A percentile compares a stretch with the other conserved stretches of the same genome.
Evolutionary conservation across 768 basidiomycete genomes (phyloP).

Genomic region (Pisolithus orientalis): DNA sequence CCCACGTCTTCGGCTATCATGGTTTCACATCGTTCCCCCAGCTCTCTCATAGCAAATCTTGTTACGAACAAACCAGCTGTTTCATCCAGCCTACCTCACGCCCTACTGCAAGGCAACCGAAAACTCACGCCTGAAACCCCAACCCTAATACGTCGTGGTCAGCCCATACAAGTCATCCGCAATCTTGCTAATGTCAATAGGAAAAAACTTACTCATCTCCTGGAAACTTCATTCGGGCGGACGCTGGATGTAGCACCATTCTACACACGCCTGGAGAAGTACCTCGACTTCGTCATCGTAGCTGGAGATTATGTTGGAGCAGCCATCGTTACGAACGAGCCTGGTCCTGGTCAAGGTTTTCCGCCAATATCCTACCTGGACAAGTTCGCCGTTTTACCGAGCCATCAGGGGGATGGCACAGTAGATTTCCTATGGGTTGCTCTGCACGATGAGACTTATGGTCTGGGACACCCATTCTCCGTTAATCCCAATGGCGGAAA

Average conservation of each 20-base stretch:
- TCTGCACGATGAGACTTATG: slow-evolving; percentile 96
- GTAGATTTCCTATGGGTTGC: slow-evolving; percentile 99
- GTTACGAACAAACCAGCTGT: slow-evolving; percentile 98
- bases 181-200: slow-evolving; percentile 65
- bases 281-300: slow-evolving; percentile 87
- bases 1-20: slow-evolving; percentile 89
- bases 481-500: slow-evolving; percentile 94
- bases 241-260: slow-evolving; percentile 68
- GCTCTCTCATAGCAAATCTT: slow-evolving; percentile 91
- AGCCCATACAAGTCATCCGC: slow-evolving; percentile 80
- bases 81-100: slow-evolving; percentile 92
- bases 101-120: slow-evolving; percentile 80
- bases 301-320: slow-evolving; percentile 95
- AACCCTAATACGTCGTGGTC: slow-evolving; percentile 83
- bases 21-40: slow-evolving; percentile 95
- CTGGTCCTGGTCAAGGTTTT: slow-evolving; percentile 25
- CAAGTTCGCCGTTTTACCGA: slow-evolving; percentile 96
- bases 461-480: slow-evolving; percentile 87
- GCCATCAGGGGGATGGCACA: slow-evolving; percentile 95
- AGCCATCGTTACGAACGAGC: slow-evolving; percentile 80
- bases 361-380: slow-evolving; percentile 84
- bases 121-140: slow-evolving; percentile 88
- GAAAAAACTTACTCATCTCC: slow-evolving; percentile 65
- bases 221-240: slow-evolving; percentile 83
- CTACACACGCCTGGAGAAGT: slow-evolving; percentile 67